These are phyloP conservation scores for Panicum miliaceum DNA, from an alignment of 176 grass and related monocot species.

Conservation along the genomic window DNA sequence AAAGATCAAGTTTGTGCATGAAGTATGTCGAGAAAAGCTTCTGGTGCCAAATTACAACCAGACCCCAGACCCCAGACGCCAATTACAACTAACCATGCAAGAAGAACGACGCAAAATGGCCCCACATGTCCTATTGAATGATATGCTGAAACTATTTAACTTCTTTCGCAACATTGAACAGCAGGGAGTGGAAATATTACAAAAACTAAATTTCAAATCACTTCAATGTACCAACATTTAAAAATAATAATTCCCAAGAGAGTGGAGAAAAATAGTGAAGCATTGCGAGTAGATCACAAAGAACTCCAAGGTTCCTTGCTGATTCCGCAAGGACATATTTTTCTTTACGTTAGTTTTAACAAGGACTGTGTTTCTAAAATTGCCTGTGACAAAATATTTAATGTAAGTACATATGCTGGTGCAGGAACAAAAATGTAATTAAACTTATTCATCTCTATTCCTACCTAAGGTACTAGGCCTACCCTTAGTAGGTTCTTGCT, in stretches of 20 bases:
- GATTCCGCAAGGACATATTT: conserved; percentile 12
- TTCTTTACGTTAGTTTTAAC: conserved; percentile 2
- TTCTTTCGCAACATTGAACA: not conserved
- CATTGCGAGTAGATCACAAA: not conserved
- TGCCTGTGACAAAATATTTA: conserved; percentile 10
- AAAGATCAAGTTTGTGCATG: not conserved
- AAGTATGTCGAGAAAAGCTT: conserved; percentile 5
- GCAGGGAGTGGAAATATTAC: conserved; percentile 6
- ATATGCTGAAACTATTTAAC: not conserved
- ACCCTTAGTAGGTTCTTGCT: conserved; percentile 7
- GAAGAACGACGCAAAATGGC: not conserved
- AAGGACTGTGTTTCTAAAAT: conserved; percentile 28
- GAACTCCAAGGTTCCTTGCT: conserved; percentile 26
- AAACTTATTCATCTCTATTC: conserved; percentile 8
- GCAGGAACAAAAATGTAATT: conserved; percentile 4
- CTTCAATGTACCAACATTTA: not conserved
- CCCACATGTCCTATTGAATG: not conserved
- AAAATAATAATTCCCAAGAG: not conserved
- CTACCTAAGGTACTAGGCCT: conserved; percentile 5
- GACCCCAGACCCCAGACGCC: not conserved
- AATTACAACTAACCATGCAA: not conserved
- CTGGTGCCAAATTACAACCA: not conserved
- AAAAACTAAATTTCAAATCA: not conserved
- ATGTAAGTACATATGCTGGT: conserved; percentile 8
- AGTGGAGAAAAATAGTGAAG: conserved; percentile 12